Conservation (phyloP, 2,329 filamentous ascomycete species). For the Talaromyces sp. region DNA sequence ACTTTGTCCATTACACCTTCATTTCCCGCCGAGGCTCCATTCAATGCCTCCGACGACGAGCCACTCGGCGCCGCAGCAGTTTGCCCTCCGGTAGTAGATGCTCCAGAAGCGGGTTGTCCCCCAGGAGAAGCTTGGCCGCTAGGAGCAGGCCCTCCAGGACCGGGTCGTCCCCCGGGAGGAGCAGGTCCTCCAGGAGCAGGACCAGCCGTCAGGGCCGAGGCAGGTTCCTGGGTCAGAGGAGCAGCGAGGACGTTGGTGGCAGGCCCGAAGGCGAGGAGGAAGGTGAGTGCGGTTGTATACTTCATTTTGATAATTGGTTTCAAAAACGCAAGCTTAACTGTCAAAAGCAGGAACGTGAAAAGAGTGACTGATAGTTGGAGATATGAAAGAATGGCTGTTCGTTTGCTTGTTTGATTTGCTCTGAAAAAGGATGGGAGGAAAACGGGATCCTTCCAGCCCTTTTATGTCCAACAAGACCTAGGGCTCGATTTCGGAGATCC, state of each 20-base stretch:
- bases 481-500: not conserved
- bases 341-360: not conserved
- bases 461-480: constrained; percentile 11
- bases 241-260: constrained; percentile 13
- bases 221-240: constrained; percentile 2
- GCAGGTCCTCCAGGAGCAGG: not conserved
- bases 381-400: constrained; percentile 10
- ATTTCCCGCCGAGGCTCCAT: constrained; percentile 8
- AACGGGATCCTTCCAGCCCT: constrained; percentile 6
- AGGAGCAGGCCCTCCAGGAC: too few relatives aligned
- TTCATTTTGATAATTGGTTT: constrained; percentile 8
- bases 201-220: not conserved
- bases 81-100: not conserved
- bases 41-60: constrained; percentile 4
- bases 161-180: too few relatives aligned
- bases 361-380: constrained; percentile 13
- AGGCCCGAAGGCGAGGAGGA: constrained; percentile 15
- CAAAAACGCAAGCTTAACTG: not conserved
- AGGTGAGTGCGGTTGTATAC: constrained; percentile 10
- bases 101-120: too few relatives aligned
- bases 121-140: too few relatives aligned
- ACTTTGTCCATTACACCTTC: constrained; percentile 14
- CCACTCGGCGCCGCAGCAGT: not conserved
- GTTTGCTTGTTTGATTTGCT: not conserved
- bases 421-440: not conserved